Evolutionary conservation across 495 filamentous ascomycete species (phyloP).

Genomic region (Hyaloscypha variabilis): DNA sequence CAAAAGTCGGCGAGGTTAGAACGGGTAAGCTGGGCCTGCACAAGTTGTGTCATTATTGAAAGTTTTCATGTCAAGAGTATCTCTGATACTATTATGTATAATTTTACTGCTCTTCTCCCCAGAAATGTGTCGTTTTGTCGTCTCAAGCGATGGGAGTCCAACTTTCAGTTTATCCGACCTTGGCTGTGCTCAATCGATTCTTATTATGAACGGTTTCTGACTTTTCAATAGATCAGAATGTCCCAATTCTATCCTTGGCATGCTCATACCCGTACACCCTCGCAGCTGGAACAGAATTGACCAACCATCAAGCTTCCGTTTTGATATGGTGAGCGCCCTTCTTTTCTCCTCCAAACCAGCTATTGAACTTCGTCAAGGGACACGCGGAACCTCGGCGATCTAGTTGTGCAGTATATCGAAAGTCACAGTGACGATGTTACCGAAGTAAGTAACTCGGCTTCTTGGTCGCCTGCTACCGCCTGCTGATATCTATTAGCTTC

Average conservation of each 20-base stretch:
- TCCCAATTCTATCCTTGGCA: conserved; percentile 69
- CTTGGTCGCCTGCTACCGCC: neutral
- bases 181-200: neutral
- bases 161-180: neutral
- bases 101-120: neutral
- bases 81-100: no score
- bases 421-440: conserved; percentile 94
- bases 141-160: neutral
- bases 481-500: conserved; percentile 47
- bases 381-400: conserved; percentile 29
- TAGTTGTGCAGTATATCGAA: conserved; percentile 68
- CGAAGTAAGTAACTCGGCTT: conserved; percentile 49
- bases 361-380: conserved; percentile 27
- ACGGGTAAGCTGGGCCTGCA: conserved; percentile 37
- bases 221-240: conserved; percentile 26
- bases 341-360: conserved; percentile 5
- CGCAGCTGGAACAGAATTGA: conserved; percentile 79
- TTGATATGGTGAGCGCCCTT: conserved; percentile 63
- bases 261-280: conserved; percentile 60
- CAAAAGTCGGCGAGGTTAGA: conserved; percentile 28
- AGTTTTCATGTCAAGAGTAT: conserved; percentile 28
- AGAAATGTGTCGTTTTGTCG: neutral
- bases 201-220: conserved; percentile 2
- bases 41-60: conserved; percentile 50
- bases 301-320: conserved; percentile 71